Evolutionary conservation across 306 rosid species (phyloP), one percentile per base, ranked within the genome.

Genomic region (Vicia sativa): DNA sequence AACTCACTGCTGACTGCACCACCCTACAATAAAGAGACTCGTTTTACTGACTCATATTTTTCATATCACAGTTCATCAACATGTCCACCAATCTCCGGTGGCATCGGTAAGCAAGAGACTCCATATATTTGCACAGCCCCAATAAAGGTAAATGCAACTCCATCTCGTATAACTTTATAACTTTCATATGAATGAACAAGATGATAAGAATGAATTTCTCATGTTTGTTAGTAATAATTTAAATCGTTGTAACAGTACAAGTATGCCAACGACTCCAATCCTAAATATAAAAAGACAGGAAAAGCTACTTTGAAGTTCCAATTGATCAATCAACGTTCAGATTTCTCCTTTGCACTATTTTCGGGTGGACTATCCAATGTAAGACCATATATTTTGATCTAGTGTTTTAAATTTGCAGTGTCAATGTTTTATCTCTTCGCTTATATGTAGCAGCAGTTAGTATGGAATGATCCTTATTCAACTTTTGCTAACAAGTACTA

Each of bases 241-340:
- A 60, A 48, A 60, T 54, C 37, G n/a, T 50, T 67, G 25, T 76
- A 65, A 59, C 96, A 92, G 96, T 92, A 57, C 79, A 83, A 52
- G 67, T 84, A 67, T 83, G 87, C 80, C 45, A 89, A 86, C 65
- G 62, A 74, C 73, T 74, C 86, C 52, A 70, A 71, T 59, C 18
- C 73, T 9, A 44, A 79, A 26, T 84, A 92, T 61, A 13, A 29
- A 2, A 84, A 68, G 67, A 86, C 85, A 0, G 95, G 98, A 42
- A 84, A 86, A 73, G 73, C 87, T 42, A 42, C 70, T 52, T 60
- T 92, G 77, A 83, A 68, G 53, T 86, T 89, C 78, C 81, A 67
- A 43, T 57, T 92, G 80, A 89, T 92, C 74, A 92, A 92, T 75
- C 98, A 92, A 64, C 91, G 98, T 2, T 82, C 89, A 50, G 96